Base-by-base conservation (phyloP, 805 yeast genomes). In the Saccharomycopsis sp. region DNA sequence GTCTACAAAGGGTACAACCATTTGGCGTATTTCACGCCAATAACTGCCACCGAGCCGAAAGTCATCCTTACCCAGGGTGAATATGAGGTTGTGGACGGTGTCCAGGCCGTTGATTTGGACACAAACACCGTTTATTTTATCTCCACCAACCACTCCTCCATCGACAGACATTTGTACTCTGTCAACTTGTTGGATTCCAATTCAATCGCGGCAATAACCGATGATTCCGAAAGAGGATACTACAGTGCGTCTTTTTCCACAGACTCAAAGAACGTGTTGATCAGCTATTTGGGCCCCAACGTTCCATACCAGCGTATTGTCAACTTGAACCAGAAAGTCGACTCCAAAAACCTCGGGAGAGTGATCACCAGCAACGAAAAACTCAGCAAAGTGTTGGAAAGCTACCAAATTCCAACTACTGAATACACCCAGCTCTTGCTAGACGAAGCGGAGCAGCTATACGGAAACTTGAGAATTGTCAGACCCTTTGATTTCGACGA, bases 21-120 rank as follows among this genome's bases (percentile, higher is more conserved):
- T 70, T 74, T 94, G 62, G 98, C 91, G 0, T 91, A 87, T 70
- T 94, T 83, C 68, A 75, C 88, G 1, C 94, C 96, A 3, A 82
- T 90, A 1, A 75, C 78, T 24, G 69, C 85, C 3, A 61, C 81
- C 0, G 70, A 71, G 15, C 89, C 89, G 2, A 63, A 64, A 52
- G 65, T 65, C 1, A 68, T 86, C 21, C 77, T 96, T 52, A 88
- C 94, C 1, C 58, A 70, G 2, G 99, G 99, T 4, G 71, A 79
- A 0, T 94, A 97, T 96, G 99, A 94, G 70, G 96, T 94, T n/a
- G 87, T 81, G 24, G 79, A 76, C 61, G 91, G 89, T 1, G 83
- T 87, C 1, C 73, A 85, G 1, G 79, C 85, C 0, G 82, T 81
- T 70, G 90, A 87, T 65, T 73, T 71, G 54, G 71, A 74, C 3